phyloP scores from a whole-genome alignment of 2,329 filamentous ascomycete species.

The Aspergillus sp. region DNA sequence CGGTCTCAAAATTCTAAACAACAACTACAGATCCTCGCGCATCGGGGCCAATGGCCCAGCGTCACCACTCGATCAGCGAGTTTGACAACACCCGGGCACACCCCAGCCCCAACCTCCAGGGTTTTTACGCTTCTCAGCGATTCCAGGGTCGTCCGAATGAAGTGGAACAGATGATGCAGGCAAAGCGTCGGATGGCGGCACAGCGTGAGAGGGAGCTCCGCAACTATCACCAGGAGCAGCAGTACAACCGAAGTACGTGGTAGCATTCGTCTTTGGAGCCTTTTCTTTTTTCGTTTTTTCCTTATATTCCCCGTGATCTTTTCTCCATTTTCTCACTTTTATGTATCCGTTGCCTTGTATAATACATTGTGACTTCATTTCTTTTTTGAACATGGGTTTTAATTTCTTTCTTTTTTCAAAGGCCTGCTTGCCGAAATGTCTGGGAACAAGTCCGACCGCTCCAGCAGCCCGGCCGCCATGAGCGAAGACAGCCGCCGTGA shows the following conservation, averaged over 20 bases:
- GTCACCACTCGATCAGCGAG: conserved; percentile 81
- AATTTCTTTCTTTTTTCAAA: conserved; percentile 41
- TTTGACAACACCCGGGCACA: conserved; percentile 73
- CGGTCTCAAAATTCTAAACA: conserved; percentile 18
- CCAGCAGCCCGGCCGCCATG: conserved; percentile 79
- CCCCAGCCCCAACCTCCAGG: conserved; percentile 75
- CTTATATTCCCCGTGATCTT: conserved; percentile 31
- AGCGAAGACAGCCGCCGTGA: conserved; percentile 95
- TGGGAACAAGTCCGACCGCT: conserved; percentile 75
- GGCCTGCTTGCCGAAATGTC: conserved; percentile 65
- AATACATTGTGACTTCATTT: conserved; percentile 33
- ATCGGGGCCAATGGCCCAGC: conserved; percentile 58
- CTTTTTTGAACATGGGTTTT: conserved; percentile 36
- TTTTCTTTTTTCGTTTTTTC: conserved; percentile 26
- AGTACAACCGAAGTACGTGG: conserved; percentile 93
- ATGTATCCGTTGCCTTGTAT: conserved; percentile 41
- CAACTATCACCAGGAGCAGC: conserved; percentile 99
- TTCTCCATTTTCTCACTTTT: conserved; percentile 28
- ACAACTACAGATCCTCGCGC: conserved; percentile 62
- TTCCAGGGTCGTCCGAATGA: conserved; percentile 85
- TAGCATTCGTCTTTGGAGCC: conserved; percentile 30
- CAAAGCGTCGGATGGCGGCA: conserved; percentile 97
- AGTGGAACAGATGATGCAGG: conserved; percentile 98
- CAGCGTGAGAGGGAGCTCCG: conserved; percentile 98
- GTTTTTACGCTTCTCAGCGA: conserved; percentile 89